Base-by-base conservation (phyloP, 805 yeast species). In the Yamadazyma scolyti region DNA sequence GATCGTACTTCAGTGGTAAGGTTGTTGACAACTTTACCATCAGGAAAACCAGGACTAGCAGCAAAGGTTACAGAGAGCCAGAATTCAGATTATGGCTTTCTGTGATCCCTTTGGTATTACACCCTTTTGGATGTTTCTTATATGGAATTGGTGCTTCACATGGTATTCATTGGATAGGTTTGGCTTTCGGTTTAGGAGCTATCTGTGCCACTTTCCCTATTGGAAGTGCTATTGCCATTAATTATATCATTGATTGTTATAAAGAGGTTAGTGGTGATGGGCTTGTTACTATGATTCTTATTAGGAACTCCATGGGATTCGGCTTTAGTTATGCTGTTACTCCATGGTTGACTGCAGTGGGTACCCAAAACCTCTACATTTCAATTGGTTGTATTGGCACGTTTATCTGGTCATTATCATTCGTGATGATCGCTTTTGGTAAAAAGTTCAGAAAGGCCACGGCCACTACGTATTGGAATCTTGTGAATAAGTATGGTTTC, bases 191-290 rank as follows among this genome's bases (percentile, higher is more conserved):
- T 7, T 39, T 48, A 12, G 56, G 50, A 2, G 39, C 47, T 33
- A 44, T 50, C 16, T 43, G 47, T 31, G 31, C 48, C 9, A 42
- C 47, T 6, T 46, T 46, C 37, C 47, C 48, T 9, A 47, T 50
- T 34, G 58, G 55, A 1, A 42, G 48, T 25, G 56, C 54, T 9
- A 50, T 48, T 21, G 54, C 57, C 15, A 52, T 52, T 28, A 48
- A 48, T 21, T 50, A 52, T 30, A 50, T 50, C 25, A 43, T 51
- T 20, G 56, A 52, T 33, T 43, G 49, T 31, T 52, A 52, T 34
- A 50, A 47, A 31, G 56, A 51, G 33, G 55, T 50, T 3, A 39
- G 51, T 13, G 52, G 55, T 20, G 56, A 50, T 27, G 55, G 54
- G 7, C 41, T 52, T 21, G 48, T 40, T 11, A 38, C 43, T 5